phyloP scores from a whole-genome alignment of 208 protist species.

The Jaenimonas drosophilae region DNA sequence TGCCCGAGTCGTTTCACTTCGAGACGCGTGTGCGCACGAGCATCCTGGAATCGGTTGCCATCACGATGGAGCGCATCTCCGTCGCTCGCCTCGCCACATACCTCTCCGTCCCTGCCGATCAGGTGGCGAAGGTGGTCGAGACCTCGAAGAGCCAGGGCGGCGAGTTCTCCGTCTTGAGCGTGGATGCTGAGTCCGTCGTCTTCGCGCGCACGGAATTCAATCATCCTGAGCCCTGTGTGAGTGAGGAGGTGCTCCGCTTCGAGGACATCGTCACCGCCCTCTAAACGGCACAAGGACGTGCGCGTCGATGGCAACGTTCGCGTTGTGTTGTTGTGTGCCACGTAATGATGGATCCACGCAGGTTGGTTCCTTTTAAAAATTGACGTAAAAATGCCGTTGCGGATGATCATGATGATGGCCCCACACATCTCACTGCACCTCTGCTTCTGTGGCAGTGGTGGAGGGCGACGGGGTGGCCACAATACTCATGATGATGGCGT shows the following conservation, averaged over 20 bases:
- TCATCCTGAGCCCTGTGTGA: conserved; percentile 41
- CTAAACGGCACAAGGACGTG: conserved; percentile 5
- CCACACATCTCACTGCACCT: no score
- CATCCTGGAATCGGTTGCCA: conserved; percentile 64
- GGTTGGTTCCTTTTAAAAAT: no score
- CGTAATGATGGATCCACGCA: no score
- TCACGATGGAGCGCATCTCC: conserved; percentile 53
- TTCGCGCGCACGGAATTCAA: conserved; percentile 70
- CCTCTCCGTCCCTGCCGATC: conserved; percentile 33
- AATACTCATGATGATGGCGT: no score
- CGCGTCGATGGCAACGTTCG: no score
- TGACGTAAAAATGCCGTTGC: no score
- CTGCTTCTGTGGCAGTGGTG: no score
- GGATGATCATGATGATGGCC: no score
- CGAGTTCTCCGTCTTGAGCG: conserved; percentile 32
- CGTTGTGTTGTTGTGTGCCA: no score
- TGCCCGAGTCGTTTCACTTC: conserved; percentile 69
- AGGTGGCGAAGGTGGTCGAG: conserved; percentile 39
- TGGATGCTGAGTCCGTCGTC: conserved; percentile 25
- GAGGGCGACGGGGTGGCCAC: no score
- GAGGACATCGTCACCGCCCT: conserved; percentile 41
- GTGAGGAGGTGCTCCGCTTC: conserved; percentile 56
- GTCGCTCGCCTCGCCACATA: conserved; percentile 35
- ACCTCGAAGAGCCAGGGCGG: conserved; percentile 40
- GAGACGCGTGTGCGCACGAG: conserved; percentile 61